Conservation (phyloP, 1,284 basidiomycete genomes). For the Exobasidium rhododendri region DNA sequence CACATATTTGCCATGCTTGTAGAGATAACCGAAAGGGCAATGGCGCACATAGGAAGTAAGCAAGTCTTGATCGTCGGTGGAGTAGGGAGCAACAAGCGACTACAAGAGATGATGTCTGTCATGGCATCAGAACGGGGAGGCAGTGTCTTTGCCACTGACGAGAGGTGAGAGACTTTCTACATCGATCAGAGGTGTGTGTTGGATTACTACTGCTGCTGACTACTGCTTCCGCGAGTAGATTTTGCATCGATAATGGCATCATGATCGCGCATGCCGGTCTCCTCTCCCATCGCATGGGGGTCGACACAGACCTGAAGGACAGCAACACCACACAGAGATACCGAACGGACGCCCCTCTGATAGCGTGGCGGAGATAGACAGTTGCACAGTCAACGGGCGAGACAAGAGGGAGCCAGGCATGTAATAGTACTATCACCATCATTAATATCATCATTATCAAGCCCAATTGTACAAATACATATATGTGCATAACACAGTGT, state of each 20-base stretch:
- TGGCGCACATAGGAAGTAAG: slow-evolving; percentile 95
- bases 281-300: slow-evolving; percentile 84
- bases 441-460: too few relatives aligned
- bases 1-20: slow-evolving; percentile 98
- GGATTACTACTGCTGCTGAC: too few relatives aligned
- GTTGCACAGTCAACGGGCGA: neutral
- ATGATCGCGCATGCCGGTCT: slow-evolving; percentile 99
- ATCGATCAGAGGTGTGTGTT: too few relatives aligned
- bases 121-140: slow-evolving; percentile 91
- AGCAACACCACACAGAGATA: slow-evolving; percentile 51
- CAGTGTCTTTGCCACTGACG: slow-evolving; percentile 90
- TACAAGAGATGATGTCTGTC: slow-evolving; percentile 98
- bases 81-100: slow-evolving; percentile 79
- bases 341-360: slow-evolving; percentile 47
- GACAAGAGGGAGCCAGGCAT: too few relatives aligned
- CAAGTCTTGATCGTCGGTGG: slow-evolving; percentile 98
- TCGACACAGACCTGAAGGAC: slow-evolving; percentile 42
- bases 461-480: neutral
- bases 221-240: slow-evolving; percentile 61
- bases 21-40: slow-evolving; percentile 96
- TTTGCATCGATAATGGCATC: slow-evolving; percentile 98
- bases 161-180: slow-evolving; percentile 78
- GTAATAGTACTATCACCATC: too few relatives aligned
- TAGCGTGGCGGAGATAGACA: slow-evolving; percentile 25
- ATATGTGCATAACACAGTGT: neutral